Base-by-base conservation (phyloP, 2,329 filamentous ascomycete species). In the Alternaria burnsii region DNA sequence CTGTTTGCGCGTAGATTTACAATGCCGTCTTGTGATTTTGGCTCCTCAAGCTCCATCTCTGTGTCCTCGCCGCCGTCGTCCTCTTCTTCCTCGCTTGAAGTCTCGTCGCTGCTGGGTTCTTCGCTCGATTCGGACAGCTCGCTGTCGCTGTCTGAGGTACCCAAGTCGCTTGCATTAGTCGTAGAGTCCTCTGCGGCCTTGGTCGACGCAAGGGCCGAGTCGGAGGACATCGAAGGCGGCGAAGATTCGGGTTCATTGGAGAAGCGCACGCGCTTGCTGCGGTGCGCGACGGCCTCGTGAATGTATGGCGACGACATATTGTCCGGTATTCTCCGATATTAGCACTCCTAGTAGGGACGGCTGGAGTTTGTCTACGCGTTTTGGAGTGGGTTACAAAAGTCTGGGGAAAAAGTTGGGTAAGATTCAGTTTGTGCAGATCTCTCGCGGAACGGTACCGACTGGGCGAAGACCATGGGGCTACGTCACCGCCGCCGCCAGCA, bases 91-190 rank as follows among this genome's bases (percentile, higher is more conserved):
- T 78, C 76, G 41, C 67, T 70, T 1, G 71, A 73, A 47, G 70
- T 75, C 22, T 75, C 69, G 22, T 74, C 75, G 66, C 76, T 79
- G 61, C 76, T 79, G 18, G 77, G 74, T 52, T 78, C 77, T 52
- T 77, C 74, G 56, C 76, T 78, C 24, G 77, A 79, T 20, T 74
- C 70, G 26, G 72, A 73, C 1, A 78, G 30, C 26, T 73, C 71
- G 63, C 66, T 77, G 30, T 69, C 70, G 18, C 58, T 67, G n/a
- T 71, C 70, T 10, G 58, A 68, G 4, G 46, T 56, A 20, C 68
- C 67, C 24, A 52, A 34, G 18, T 74, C 67, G 65, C 64, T 71
- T 1, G 69, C 54, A n/a, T 59, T 56, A 8, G 66, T 63, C 9
- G 66, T 66, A 4, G 68, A 59, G 10, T 66, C 56, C 3, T 66